Evolutionary conservation across 257 asterid genomes (phyloP).

Genomic region (Perilla frutescens): DNA sequence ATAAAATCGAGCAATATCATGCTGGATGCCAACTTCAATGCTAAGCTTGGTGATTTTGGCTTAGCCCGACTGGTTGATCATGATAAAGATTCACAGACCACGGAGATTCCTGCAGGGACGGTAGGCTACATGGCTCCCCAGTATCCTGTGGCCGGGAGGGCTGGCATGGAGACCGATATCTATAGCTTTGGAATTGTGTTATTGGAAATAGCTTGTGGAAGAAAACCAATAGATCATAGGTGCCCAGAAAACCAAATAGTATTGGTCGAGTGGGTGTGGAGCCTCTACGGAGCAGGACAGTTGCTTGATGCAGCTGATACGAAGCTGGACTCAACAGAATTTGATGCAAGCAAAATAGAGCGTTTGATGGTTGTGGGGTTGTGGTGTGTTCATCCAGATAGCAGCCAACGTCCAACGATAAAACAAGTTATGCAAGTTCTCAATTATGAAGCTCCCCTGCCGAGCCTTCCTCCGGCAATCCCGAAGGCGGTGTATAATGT

Average conservation of each 20-base stretch:
- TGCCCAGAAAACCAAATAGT: too few relatives aligned
- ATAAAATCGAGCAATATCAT: too few relatives aligned
- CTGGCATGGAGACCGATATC: background rate
- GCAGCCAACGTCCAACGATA: too few relatives aligned
- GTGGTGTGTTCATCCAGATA: too few relatives aligned
- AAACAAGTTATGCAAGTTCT: too few relatives aligned
- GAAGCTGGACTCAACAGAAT: background rate
- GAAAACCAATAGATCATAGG: background rate
- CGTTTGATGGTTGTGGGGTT: too few relatives aligned
- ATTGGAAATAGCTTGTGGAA: background rate
- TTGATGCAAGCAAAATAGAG: constrained; percentile 5
- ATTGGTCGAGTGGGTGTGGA: constrained; percentile 37
- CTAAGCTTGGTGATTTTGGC: background rate
- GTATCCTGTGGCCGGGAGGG: background rate
- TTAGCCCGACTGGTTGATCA: constrained; percentile 9
- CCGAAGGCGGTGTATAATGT: too few relatives aligned
- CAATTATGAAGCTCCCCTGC: too few relatives aligned
- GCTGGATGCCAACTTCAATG: too few relatives aligned
- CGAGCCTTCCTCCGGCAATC: background rate
- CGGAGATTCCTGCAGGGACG: background rate
- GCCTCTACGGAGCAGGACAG: constrained; percentile 29
- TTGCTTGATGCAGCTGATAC: constrained; percentile 36
- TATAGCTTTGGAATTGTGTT: background rate
- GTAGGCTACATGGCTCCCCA: background rate
- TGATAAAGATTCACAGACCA: background rate